phyloP scores from a whole-genome alignment of 768 basidiomycete genomes.

The Cystobasidiopsis lactophilus region DNA sequence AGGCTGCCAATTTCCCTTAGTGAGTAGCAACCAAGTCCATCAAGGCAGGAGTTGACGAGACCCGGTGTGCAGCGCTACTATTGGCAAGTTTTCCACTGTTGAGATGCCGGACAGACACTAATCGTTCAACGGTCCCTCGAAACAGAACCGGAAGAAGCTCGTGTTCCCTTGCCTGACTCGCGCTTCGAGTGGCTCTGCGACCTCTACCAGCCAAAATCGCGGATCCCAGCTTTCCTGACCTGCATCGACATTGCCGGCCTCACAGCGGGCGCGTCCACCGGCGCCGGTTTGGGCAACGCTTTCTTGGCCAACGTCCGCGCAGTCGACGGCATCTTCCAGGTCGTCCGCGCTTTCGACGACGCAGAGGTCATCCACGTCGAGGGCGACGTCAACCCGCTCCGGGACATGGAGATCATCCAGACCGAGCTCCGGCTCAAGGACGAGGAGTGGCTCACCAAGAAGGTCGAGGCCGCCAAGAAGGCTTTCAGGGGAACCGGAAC shows the following conservation, averaged over 20 bases:
- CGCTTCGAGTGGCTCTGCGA: conserved; percentile 90
- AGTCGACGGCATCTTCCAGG: conserved; percentile 97
- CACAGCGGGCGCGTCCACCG: conserved; percentile 93
- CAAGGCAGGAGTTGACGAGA: not conserved
- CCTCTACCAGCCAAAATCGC: conserved; percentile 65
- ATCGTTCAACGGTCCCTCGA: conserved; percentile 3
- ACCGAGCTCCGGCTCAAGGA: conserved; percentile 88
- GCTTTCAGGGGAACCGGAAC: conserved; percentile 44
- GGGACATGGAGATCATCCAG: conserved; percentile 95
- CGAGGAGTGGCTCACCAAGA: conserved; percentile 95
- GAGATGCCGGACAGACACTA: conserved; percentile 8
- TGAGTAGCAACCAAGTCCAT: not conserved
- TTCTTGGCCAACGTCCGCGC: conserved; percentile 95
- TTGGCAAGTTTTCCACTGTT: not conserved
- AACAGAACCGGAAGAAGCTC: conserved; percentile 37
- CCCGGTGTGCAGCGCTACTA: not conserved
- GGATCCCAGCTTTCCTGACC: conserved; percentile 81
- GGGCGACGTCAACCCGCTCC: conserved; percentile 82
- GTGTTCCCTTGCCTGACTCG: conserved; percentile 78
- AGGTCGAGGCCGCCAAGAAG: conserved; percentile 44
- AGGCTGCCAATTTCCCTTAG: conserved; percentile 95
- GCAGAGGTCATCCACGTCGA: conserved; percentile 99
- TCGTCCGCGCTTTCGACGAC: conserved; percentile 93
- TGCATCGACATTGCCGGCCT: conserved; percentile 98
- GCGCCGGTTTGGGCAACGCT: conserved; percentile 89